Evolutionary conservation across 2,329 filamentous ascomycete genomes (phyloP).

Genomic region (Diaporthe batatas): DNA sequence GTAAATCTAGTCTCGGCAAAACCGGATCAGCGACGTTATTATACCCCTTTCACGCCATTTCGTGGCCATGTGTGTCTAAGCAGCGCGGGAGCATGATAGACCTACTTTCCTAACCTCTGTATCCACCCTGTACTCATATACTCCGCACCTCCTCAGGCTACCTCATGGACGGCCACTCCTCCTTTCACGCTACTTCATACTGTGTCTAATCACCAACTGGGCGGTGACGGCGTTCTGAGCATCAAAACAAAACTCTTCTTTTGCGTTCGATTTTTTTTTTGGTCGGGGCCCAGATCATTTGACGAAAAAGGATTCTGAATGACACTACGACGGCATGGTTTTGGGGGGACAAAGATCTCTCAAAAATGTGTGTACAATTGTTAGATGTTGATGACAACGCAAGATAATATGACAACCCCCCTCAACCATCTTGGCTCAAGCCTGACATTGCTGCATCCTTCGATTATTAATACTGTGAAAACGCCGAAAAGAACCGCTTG

Average conservation of each 20-base stretch:
- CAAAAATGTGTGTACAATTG: slow-evolving; percentile 59
- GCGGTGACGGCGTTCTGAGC: slow-evolving; percentile 65
- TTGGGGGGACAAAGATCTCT: slow-evolving; percentile 55
- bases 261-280: slow-evolving; percentile 35
- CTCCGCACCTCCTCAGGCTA: slow-evolving; percentile 50
- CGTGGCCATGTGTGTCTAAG: slow-evolving; percentile 49
- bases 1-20: slow-evolving; percentile 57
- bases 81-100: slow-evolving; percentile 52
- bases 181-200: slow-evolving; percentile 47
- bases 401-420: slow-evolving; percentile 70
- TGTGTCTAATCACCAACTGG: slow-evolving; percentile 60
- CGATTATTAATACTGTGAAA: not conserved
- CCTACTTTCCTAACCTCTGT: slow-evolving; percentile 52
- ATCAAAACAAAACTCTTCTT: slow-evolving; percentile 58
- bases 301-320: slow-evolving; percentile 57
- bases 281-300: slow-evolving; percentile 51
- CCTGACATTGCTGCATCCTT: not conserved
- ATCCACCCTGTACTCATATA: slow-evolving; percentile 67
- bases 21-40: slow-evolving; percentile 39
- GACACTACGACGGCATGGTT: slow-evolving; percentile 60
- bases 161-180: slow-evolving; percentile 50
- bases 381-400: slow-evolving; percentile 50
- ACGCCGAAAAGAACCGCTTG: not conserved
- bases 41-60: slow-evolving; percentile 46
- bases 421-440: slow-evolving; percentile 56